A percentile compares a stretch with the other conserved stretches of the same genome.
Evolutionary conservation across 257 asterid genomes (phyloP).

Genomic region (Apocynum venetum): DNA sequence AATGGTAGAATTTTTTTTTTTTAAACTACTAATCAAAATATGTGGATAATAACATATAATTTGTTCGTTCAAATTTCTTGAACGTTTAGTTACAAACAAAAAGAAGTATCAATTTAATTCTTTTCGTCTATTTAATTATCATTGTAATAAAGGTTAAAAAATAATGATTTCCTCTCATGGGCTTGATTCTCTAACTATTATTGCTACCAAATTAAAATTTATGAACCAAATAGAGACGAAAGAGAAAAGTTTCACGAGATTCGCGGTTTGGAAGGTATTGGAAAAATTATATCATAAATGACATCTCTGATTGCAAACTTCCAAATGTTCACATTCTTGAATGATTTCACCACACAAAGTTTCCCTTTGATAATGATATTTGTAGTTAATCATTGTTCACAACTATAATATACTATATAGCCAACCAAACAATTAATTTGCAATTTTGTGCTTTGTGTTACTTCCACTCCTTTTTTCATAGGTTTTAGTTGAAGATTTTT

Average conservation of each 20-base stretch:
- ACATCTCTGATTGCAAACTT: neutral
- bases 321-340: conserved; percentile 8
- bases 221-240: neutral
- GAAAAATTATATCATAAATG: neutral
- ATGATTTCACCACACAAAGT: conserved; percentile 8
- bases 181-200: neutral
- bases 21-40: too few relatives aligned
- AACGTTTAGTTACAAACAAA: too few relatives aligned
- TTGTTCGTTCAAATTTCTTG: too few relatives aligned
- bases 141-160: too few relatives aligned
- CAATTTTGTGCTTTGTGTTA: neutral
- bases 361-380: neutral
- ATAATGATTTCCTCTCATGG: neutral
- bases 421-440: neutral
- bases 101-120: too few relatives aligned
- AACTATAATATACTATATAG: neutral
- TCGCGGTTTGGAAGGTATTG: neutral
- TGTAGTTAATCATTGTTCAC: conserved; percentile 5
- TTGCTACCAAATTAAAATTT: neutral
- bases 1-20: too few relatives aligned
- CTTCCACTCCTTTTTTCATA: neutral
- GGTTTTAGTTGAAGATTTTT: neutral
- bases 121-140: too few relatives aligned
- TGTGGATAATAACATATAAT: too few relatives aligned
- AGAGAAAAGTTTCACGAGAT: neutral